A percentile compares a stretch with the other conserved stretches of the same genome.
phyloP scores from a whole-genome alignment of 2,329 filamentous ascomycete genomes.

The Apiospora malaysiana region DNA sequence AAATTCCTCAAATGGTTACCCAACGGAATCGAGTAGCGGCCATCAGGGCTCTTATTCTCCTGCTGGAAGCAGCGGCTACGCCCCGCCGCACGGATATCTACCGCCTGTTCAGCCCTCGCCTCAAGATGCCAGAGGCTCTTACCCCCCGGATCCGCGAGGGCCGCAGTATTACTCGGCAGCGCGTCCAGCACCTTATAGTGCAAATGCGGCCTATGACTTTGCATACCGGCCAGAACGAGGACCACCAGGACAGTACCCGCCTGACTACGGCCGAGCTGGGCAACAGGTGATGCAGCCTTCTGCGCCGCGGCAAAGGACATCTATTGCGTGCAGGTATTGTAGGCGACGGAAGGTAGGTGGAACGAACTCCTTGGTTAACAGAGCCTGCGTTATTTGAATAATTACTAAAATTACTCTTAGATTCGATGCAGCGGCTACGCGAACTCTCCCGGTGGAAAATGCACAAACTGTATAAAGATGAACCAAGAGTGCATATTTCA shows the following conservation, averaged over 20 bases:
- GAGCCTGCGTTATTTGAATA: not conserved
- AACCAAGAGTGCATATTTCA: slow-evolving; percentile 68
- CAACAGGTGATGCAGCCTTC: slow-evolving; percentile 52
- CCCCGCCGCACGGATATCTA: slow-evolving; percentile 36
- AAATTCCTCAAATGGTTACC: slow-evolving; percentile 53
- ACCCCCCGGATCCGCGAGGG: slow-evolving; percentile 48
- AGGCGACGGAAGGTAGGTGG: slow-evolving; percentile 62
- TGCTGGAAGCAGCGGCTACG: slow-evolving; percentile 32
- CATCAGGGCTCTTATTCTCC: slow-evolving; percentile 36
- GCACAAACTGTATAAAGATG: slow-evolving; percentile 66
- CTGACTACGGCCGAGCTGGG: slow-evolving; percentile 40
- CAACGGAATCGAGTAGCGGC: slow-evolving; percentile 39
- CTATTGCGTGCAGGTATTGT: slow-evolving; percentile 66
- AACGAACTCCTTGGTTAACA: not conserved
- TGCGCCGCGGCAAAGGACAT: slow-evolving; percentile 63
- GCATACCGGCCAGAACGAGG: slow-evolving; percentile 41
- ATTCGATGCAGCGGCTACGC: slow-evolving; percentile 68
- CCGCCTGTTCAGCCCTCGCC: slow-evolving; percentile 46
- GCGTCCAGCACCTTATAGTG: slow-evolving; percentile 28
- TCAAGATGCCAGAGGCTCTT: slow-evolving; percentile 38
- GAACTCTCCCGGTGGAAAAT: slow-evolving; percentile 63
- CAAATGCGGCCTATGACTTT: slow-evolving; percentile 36
- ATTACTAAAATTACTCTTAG: slow-evolving; percentile 43
- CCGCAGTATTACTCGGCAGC: slow-evolving; percentile 33
- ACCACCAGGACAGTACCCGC: slow-evolving; percentile 36